Conservation (phyloP, 331 rosid genomes). For the Malus hybrid region DNA sequence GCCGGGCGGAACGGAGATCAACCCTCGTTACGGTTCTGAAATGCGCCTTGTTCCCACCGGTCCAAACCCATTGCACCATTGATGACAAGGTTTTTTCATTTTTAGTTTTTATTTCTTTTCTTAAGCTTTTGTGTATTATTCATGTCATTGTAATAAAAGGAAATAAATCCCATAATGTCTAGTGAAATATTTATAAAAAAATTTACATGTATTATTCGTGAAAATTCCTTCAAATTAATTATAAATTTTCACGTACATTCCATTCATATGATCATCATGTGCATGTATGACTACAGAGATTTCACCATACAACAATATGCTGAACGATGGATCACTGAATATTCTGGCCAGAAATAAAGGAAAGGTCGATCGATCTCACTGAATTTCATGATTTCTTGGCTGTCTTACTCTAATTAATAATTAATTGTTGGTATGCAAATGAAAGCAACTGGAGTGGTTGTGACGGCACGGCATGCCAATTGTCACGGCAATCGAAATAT, state of each 20-base stretch:
- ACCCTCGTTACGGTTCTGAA: conserved; percentile 49
- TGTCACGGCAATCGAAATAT: conserved; percentile 29
- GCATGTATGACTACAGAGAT: neutral
- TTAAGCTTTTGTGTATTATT: conserved; percentile 5
- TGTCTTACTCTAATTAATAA: neutral
- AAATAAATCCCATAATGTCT: conserved; percentile 18
- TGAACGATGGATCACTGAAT: neutral
- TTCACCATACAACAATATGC: neutral
- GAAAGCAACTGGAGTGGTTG: conserved; percentile 35
- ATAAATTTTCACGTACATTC: neutral
- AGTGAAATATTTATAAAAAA: conserved; percentile 11
- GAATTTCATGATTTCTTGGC: conserved; percentile 7
- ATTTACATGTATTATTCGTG: conserved; percentile 17
- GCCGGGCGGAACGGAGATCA: conserved; percentile 24
- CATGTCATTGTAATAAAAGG: conserved; percentile 21
- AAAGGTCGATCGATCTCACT: conserved; percentile 10
- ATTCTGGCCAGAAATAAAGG: conserved; percentile 8
- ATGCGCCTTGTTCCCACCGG: conserved; percentile 86
- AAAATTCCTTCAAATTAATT: neutral
- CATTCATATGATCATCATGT: neutral
- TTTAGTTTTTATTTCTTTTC: neutral
- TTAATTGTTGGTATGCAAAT: neutral
- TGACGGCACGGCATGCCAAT: conserved; percentile 42
- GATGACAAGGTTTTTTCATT: conserved; percentile 30
- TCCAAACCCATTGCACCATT: conserved; percentile 95